Base-by-base conservation (phyloP, 768 basidiomycete genomes). In the Rhodosporidiobolus sp. region DNA sequence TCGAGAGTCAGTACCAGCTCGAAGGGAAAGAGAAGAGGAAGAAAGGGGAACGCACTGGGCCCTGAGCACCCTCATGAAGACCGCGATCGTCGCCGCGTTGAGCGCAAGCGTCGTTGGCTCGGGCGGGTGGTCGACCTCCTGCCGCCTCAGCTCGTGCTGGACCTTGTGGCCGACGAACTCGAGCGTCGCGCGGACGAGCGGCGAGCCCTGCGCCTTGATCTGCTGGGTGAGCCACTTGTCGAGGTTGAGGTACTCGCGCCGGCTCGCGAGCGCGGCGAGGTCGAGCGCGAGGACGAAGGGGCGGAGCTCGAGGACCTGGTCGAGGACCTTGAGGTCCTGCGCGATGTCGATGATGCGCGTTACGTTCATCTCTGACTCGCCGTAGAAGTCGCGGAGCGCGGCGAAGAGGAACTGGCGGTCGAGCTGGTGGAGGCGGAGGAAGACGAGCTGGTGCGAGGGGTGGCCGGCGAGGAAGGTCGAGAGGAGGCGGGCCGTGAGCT, bases 221-320 rank as follows among this genome's bases (percentile, higher is more conserved):
- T 93, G 90, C 80, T 92, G 91, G 22, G 90, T 88, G 24, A 98
- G 84, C 94, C 95, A 99, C 81, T 95, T 94, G 82, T 96, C 94
- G 56, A 99, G 84, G 78, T 99, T 94, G 77, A 98, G 84, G 79
- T 94, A 92, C 81, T 97, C 95, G 76, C 93, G 85, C 53, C 93
- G 88, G 48, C 92, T 93, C 20, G 96, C 95, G 54, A 96, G 83
- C 8, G 94, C 90, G 32, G 96, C 96, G 62, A 97, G 89, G 80
- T 99, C 96, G 55, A 98, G 86, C 2, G 93, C 89, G 78, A 98
- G 64, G 61, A 59, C 68, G 70, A 93, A 92, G 4, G 93, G 70
- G 22, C 69, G 67, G 3, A 67, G 91, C 79, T 92, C 90, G 59
- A 99, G 85, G 30, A 99, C 84, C n/a, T 91, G 86, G 79, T 95